phyloP scores from a whole-genome alignment of 2,329 filamentous ascomycete genomes.

The Penicillium brevicompactum region DNA sequence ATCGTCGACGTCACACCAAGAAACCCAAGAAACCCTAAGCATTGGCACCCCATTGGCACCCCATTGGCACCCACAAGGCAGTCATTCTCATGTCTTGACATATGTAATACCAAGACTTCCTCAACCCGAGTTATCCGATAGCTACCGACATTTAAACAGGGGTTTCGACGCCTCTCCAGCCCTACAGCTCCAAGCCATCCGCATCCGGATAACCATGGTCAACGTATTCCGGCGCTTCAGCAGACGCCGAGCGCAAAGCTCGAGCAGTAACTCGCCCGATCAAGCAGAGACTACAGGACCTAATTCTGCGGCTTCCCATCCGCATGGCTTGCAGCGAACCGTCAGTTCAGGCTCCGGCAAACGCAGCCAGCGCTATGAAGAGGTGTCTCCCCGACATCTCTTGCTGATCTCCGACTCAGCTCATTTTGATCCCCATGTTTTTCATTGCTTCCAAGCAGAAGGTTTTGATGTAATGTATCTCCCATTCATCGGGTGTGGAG shows the following conservation, averaged over 20 bases:
- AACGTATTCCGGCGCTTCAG: conserved; percentile 24
- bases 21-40: conserved; percentile 5
- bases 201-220: conserved; percentile 14
- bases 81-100: conserved; percentile 1
- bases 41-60: neutral
- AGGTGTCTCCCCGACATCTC: conserved; percentile 27
- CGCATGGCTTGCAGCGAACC: conserved; percentile 13
- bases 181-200: neutral
- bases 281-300: conserved; percentile 1
- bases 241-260: conserved; percentile 17
- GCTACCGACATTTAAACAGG: neutral
- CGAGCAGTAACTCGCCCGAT: conserved; percentile 4
- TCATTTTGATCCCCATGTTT: conserved; percentile 55
- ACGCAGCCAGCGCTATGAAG: conserved; percentile 15
- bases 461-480: conserved; percentile 61
- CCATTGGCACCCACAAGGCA: conserved; percentile 3
- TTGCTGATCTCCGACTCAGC: conserved; percentile 32
- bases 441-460: conserved; percentile 58
- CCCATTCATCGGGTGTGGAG: conserved; percentile 39
- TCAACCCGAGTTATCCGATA: neutral
- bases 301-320: neutral
- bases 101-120: conserved; percentile 8
- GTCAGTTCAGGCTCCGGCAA: conserved; percentile 18
- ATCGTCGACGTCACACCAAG: conserved; percentile 8
- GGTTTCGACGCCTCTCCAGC: too few species aligned